Base-by-base conservation (phyloP, 768 basidiomycete genomes). In the Boletus vermiculosoides region DNA sequence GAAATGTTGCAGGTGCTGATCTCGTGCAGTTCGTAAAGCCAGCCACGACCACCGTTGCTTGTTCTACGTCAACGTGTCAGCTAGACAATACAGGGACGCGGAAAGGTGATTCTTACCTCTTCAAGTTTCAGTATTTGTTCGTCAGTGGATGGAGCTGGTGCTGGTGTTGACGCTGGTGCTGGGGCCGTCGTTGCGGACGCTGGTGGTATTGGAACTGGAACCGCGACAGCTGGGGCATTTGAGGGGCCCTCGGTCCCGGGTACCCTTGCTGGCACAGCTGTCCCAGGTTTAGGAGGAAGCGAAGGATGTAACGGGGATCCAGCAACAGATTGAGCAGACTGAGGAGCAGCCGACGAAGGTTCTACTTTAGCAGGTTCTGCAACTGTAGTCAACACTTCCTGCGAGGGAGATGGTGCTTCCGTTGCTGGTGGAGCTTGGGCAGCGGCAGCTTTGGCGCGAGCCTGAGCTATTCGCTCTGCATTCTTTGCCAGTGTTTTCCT, bases 21-120 rank as follows among this genome's bases (percentile, higher is more conserved):
- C 85, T 37, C 91, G 86, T 52, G 88, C 84, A 41, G 83, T 80
- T 20, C 92, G 87, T 56, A 94, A 79, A 9, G 87, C 88, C 18
- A 92, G 79, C 92, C 92, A 94, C 6, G 89, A 76, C 79, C 85
- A 83, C 4, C 88, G 82, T 58, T 86, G 81, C 63, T 91, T 90
- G 71, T 84, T 86, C 92, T 92, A 65, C 20, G 56, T 45, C 62
- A 34, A 49, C 22, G n/a, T 45, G 51, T 56, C 60, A 68, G 55
- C 34, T 44, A 51, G 31, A 47, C 50, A 41, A 54, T 49, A n/a
- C 10, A n/a, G 55, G 42, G 63, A 23, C 1, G 3, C 20, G 15
- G 9, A 8, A 33, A 34, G 1, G 30, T 2, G 2, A 22, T 33
- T 18, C 56, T 59, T 66, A 88, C 90, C 69, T 88, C 86, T 73